Evolutionary conservation across 2,329 filamentous ascomycete genomes (phyloP), one percentile per base, ranked within the genome.

Genomic region (Phialophora macrospora): DNA sequence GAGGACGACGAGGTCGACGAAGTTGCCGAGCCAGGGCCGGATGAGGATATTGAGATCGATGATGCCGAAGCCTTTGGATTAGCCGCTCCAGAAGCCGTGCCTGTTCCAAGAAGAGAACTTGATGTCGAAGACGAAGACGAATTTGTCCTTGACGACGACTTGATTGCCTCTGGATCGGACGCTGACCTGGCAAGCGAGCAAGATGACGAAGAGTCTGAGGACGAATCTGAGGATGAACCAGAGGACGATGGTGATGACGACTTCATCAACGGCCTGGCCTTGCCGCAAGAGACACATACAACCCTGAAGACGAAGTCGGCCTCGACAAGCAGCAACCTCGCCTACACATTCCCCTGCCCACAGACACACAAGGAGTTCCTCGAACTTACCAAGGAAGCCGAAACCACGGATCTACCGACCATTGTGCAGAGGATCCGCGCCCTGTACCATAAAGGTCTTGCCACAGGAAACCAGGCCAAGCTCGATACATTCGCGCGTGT

Each of bases 111-210:
- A 34, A 74, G 75, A 44, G 79, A 82, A 26, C 73, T 93, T 20
- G 91, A 88, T 5, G 89, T 96, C 38, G 93, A 97, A 70, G 94
- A 97, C 72, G 94, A 98, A 75, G 94, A 98, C 72, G 92, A 97
- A 72, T 98, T 98, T 73, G 76, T 94, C 28, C 88, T 97, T 68
- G 94, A 98, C 65, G 91, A 95, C 68, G 90, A 96, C 74, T 83
- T 98, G 17, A 85, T 97, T 38, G 93, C 93, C 12, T 93, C 89
- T 71, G 91, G 88, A 44, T 94, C 91, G n/a, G 77, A 80, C 55
- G 76, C 74, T 34, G 80, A 79, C 32, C 72, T 78, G 6, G 78
- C 76, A n/a, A 71, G 80, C 63, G 75, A 75, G 51, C 78, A 78
- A 30, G 79, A 74, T 52, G 77, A 79, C 57, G 68, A 72, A 11